Percentiles rank a stretch among this genome's conserved stretches.
phyloP scores from a whole-genome alignment of 768 basidiomycete genomes.

The Boletus pseudo-olivaceus region DNA sequence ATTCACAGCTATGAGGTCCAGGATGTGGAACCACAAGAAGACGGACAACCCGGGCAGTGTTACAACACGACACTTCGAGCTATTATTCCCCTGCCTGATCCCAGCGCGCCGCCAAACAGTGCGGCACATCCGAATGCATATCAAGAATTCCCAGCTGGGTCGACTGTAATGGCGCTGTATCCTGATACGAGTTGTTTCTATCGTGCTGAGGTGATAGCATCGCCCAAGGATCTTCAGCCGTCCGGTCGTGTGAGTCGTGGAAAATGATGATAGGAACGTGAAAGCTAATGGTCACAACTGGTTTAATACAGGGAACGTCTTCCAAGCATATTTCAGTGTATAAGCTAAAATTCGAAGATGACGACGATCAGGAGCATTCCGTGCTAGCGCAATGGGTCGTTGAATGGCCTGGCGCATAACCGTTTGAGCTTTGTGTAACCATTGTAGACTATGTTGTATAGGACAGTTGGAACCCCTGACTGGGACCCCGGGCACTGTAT shows the following conservation, averaged over 20 bases:
- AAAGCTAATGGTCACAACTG: slow-evolving; percentile 8
- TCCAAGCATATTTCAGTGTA: slow-evolving; percentile 57
- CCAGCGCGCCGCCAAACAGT: slow-evolving; percentile 50
- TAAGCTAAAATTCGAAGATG: slow-evolving; percentile 85
- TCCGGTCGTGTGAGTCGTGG: slow-evolving; percentile 36
- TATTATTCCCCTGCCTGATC: slow-evolving; percentile 81
- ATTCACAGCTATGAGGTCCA: slow-evolving; percentile 73
- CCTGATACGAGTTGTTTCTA: slow-evolving; percentile 92
- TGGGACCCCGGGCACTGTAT: slow-evolving; percentile 15
- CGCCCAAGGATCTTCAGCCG: slow-evolving; percentile 46
- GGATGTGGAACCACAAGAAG: slow-evolving; percentile 80
- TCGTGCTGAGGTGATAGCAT: slow-evolving; percentile 77
- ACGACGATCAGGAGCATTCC: slow-evolving; percentile 76
- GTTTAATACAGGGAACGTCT: slow-evolving; percentile 27
- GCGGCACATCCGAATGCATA: slow-evolving; percentile 67
- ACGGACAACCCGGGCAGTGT: slow-evolving; percentile 65
- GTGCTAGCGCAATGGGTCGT: slow-evolving; percentile 81
- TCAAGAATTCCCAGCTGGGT: slow-evolving; percentile 66
- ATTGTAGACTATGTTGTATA: background rate
- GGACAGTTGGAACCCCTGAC: background rate
- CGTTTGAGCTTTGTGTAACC: background rate
- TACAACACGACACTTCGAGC: slow-evolving; percentile 68
- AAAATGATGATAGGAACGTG: background rate
- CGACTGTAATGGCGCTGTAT: slow-evolving; percentile 83
- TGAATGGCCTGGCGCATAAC: slow-evolving; percentile 59